Conservation (phyloP, 78 protist genomes). For the Polysphondylium violaceum region DNA sequence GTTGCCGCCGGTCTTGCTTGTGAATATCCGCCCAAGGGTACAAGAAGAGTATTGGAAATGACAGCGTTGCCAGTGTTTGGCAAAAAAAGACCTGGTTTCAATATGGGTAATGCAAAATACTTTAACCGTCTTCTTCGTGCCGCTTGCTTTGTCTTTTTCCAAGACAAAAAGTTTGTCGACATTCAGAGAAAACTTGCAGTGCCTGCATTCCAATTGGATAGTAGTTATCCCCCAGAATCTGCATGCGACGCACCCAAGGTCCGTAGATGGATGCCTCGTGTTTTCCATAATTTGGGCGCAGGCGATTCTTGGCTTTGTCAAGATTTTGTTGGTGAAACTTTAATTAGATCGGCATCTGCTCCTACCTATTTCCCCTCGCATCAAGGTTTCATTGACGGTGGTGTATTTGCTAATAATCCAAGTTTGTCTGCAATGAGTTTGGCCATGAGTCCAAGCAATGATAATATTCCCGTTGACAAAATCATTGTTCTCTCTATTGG, state of each 20-base stretch:
- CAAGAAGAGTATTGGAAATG: conserved; percentile 57
- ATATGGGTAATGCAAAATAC: conserved; percentile 64
- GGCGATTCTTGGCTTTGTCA: conserved; percentile 19
- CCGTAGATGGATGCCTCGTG: conserved; percentile 65
- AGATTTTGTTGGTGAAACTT: conserved; percentile 55
- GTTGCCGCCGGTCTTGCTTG: conserved; percentile 63
- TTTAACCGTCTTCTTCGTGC: conserved; percentile 36
- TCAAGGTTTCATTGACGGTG: conserved; percentile 80
- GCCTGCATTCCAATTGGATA: conserved; percentile 63
- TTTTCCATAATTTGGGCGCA: conserved; percentile 42
- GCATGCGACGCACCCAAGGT: conserved; percentile 30
- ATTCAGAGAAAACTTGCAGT: conserved; percentile 53
- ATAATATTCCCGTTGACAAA: conserved; percentile 21
- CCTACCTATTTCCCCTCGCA: conserved; percentile 80
- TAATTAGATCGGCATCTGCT: conserved; percentile 66
- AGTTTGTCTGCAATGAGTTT: conserved; percentile 36
- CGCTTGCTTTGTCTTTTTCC: conserved; percentile 62
- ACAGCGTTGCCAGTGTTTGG: conserved; percentile 70
- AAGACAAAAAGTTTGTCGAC: conserved; percentile 30
- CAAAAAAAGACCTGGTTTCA: conserved; percentile 60
- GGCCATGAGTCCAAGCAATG: conserved; percentile 35
- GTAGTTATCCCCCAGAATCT: conserved; percentile 53
- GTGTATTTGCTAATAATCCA: conserved; percentile 80
- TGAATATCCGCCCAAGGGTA: conserved; percentile 66
- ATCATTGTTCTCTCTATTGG: conserved; percentile 63